Conservation (phyloP, 805 yeast species). For the Hanseniaspora lindneri region DNA sequence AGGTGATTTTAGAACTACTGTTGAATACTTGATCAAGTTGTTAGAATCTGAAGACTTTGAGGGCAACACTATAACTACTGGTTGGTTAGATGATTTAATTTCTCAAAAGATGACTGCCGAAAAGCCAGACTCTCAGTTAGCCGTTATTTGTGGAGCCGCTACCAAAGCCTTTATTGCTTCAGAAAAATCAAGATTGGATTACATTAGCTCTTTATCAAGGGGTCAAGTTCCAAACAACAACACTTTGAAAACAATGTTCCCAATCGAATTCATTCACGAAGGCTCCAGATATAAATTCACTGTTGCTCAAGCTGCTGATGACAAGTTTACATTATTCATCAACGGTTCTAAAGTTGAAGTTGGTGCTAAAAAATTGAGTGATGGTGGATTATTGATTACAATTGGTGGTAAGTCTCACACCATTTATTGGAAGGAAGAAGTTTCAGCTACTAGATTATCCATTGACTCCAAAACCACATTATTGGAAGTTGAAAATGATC, state of each 20-base stretch:
- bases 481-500: slow-evolving; percentile 91
- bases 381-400: slow-evolving; percentile 84
- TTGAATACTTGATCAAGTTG: slow-evolving; percentile 87
- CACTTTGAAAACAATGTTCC: slow-evolving; percentile 72
- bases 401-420: slow-evolving; percentile 89
- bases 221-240: slow-evolving; percentile 90
- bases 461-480: slow-evolving; percentile 92
- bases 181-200: slow-evolving; percentile 56
- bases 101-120: slow-evolving; percentile 90
- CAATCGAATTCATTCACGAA: slow-evolving; percentile 91
- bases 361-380: slow-evolving; percentile 78
- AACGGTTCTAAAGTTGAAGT: slow-evolving; percentile 87
- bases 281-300: slow-evolving; percentile 89
- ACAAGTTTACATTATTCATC: slow-evolving; percentile 75
- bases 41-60: slow-evolving; percentile 95
- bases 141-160: slow-evolving; percentile 94
- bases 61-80: slow-evolving; percentile 92
- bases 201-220: slow-evolving; percentile 66
- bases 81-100: slow-evolving; percentile 96
- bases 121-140: slow-evolving; percentile 83
- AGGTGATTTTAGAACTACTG: slow-evolving; percentile 98
- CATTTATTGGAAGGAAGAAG: slow-evolving; percentile 96
- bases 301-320: slow-evolving; percentile 82
- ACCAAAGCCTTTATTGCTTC: slow-evolving; percentile 83
- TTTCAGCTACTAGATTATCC: slow-evolving; percentile 83